These are phyloP conservation scores for Fagopyrum homotropicum DNA, from an alignment of 148 eudicot species.

Conservation along the genomic window DNA sequence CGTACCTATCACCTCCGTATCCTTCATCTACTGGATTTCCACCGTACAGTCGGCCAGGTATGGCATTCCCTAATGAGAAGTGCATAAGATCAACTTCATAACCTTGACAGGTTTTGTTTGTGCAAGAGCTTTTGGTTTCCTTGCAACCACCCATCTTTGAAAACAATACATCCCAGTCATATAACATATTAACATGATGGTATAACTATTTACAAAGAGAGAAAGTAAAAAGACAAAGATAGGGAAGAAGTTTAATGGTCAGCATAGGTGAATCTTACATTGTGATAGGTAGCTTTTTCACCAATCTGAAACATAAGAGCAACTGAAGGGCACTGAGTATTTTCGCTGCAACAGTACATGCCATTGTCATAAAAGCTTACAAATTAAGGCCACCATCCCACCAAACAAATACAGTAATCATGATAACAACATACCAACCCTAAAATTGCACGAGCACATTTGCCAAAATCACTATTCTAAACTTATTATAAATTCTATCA, in stretches of 20 bases:
- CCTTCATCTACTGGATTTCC: slow-evolving; percentile 61
- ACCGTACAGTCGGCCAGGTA: slow-evolving; percentile 83
- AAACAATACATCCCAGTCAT: not conserved
- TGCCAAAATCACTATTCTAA: not conserved
- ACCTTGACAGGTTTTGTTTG: slow-evolving; percentile 66
- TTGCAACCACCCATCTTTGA: slow-evolving; percentile 92
- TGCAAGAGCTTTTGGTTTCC: slow-evolving; percentile 53
- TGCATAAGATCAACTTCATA: slow-evolving; percentile 95
- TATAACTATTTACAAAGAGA: not conserved
- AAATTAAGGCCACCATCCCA: not conserved
- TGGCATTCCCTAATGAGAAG: slow-evolving; percentile 80
- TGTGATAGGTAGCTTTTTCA: slow-evolving; percentile 77
- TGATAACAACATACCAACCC: not conserved
- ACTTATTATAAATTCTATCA: not conserved
- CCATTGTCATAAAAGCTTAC: not conserved
- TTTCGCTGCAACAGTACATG: slow-evolving; percentile 40
- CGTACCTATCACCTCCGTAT: slow-evolving; percentile 62
- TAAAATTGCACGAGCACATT: not conserved
- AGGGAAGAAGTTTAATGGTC: not conserved
- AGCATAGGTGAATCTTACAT: slow-evolving; percentile 39
- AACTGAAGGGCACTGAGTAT: slow-evolving; percentile 72
- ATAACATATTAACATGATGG: not conserved
- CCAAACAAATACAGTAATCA: not conserved
- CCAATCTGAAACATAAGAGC: slow-evolving; percentile 96
- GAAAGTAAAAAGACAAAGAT: not conserved